Conservation (phyloP, 768 basidiomycete species). For the Arthromyces matolae region DNA sequence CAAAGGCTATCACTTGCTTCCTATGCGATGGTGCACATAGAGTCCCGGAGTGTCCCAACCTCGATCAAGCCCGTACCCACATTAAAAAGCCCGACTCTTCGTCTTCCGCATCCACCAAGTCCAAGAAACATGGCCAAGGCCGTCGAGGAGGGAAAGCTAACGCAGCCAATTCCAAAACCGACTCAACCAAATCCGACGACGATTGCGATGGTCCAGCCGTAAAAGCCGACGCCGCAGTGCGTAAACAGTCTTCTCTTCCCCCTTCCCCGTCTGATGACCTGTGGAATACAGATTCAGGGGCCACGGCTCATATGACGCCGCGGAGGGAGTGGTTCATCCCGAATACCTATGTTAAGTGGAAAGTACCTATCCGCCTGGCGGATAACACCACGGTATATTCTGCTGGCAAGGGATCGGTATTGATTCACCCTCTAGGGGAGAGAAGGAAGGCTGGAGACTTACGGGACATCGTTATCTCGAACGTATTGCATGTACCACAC, state of each 20-base stretch:
- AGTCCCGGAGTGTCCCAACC: neutral
- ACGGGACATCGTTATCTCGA: neutral
- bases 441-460: neutral
- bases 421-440: neutral
- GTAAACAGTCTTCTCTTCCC: neutral
- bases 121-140: neutral
- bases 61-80: neutral
- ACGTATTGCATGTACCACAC: neutral
- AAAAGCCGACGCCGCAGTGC: neutral
- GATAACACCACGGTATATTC: conserved; percentile 2
- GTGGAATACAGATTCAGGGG: conserved; percentile 9
- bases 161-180: neutral
- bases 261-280: neutral
- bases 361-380: neutral
- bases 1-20: neutral
- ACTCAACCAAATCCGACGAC: neutral
- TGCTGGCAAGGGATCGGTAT: conserved; percentile 7
- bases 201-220: neutral
- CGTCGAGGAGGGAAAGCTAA: neutral
- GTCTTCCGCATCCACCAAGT: neutral
- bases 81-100: neutral
- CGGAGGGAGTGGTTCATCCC: neutral
- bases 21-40: neutral
- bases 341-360: neutral
- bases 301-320: conserved; percentile 6